These are phyloP conservation scores for Blastosporella zonata DNA, from an alignment of 1,284 basidiomycete genomes.

Conservation along the genomic window DNA sequence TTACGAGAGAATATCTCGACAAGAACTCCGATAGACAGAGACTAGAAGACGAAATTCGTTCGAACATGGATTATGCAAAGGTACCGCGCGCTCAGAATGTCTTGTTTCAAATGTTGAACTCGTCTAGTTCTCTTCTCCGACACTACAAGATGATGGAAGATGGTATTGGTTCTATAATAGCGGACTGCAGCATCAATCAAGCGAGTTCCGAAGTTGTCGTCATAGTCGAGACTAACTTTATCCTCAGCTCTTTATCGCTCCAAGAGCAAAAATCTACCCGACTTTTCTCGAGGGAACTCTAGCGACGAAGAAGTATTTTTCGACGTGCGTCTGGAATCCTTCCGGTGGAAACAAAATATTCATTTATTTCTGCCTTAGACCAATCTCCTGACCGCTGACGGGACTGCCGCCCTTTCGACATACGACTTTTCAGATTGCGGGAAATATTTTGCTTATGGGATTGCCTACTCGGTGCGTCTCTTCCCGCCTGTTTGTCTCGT, in stretches of 20 bases:
- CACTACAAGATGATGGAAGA: slow-evolving; percentile 57
- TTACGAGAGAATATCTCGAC: slow-evolving; percentile 59
- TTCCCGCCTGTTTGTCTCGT: slow-evolving; percentile 6
- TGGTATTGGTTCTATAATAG: slow-evolving; percentile 82
- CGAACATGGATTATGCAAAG: slow-evolving; percentile 70
- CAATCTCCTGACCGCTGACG: slow-evolving; percentile 70
- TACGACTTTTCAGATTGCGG: slow-evolving; percentile 65
- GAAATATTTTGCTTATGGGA: slow-evolving; percentile 72
- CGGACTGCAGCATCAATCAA: slow-evolving; percentile 64
- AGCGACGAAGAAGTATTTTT: slow-evolving; percentile 70
- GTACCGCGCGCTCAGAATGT: slow-evolving; percentile 34
- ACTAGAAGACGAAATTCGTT: slow-evolving; percentile 58
- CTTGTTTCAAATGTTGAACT: slow-evolving; percentile 1
- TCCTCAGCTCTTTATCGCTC: slow-evolving; percentile 64
- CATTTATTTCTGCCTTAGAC: slow-evolving; percentile 40
- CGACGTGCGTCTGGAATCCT: slow-evolving; percentile 45
- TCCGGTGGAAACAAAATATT: neutral
- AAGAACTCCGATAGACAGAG: slow-evolving; percentile 54
- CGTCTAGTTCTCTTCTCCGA: slow-evolving; percentile 58
- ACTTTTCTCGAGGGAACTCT: slow-evolving; percentile 43
- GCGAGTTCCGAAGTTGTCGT: slow-evolving; percentile 31
- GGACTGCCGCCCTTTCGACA: slow-evolving; percentile 62
- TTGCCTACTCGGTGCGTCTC: slow-evolving; percentile 61
- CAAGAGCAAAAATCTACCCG: slow-evolving; percentile 48
- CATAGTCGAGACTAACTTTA: neutral